Evolutionary conservation across 2,329 filamentous ascomycete species (phyloP), one percentile per base, ranked within the genome.

Genomic region (Trichothecium roseum): DNA sequence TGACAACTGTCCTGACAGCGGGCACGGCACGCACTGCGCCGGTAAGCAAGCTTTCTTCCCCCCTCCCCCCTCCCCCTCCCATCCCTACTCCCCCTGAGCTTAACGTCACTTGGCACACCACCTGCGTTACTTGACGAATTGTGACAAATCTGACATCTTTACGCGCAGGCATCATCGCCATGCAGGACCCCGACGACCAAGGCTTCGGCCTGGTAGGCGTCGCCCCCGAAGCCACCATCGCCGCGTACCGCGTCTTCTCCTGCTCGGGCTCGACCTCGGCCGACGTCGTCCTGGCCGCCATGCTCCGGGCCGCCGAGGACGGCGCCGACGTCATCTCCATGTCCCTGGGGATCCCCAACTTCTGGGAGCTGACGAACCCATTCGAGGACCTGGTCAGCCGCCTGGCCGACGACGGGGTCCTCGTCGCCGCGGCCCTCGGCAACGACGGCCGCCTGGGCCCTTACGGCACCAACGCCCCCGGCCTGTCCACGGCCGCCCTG

Each of bases 201-300:
- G 54, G 59, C 4, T 59, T 63, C 20, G 62, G 66, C 12, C 66
- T 66, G 72, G 61, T 64, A 26, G 72, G 71, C 17, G 69, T 64
- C 16, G 69, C 69, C 4, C 63, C 66, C 4, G 64, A 62, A 30
- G 70, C 69, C 5, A 68, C 59, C 3, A 53, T 76, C 3, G 68
- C 67, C 18, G 59, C 63, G 35, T 74, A 67, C 53, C 63, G 64
- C 36, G 64, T 72, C 8, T 70, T 72, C 38, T 66, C 66, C 26
- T 73, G 68, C 45, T 37, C 44, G 2, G 69, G 66, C 27, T 48
- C 52, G 32, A 59, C 61, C 20, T 49, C 50, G 9, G 63, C 68
- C 42, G 72, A 76, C 40, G 55, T 74, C 10, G 45, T 78, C 37
- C 66, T 74, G 28, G 58, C 62, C 10, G 71, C 70, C 3, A 70